Conservation (phyloP, 208 protist species). For the Leishmania gerbilli region DNA sequence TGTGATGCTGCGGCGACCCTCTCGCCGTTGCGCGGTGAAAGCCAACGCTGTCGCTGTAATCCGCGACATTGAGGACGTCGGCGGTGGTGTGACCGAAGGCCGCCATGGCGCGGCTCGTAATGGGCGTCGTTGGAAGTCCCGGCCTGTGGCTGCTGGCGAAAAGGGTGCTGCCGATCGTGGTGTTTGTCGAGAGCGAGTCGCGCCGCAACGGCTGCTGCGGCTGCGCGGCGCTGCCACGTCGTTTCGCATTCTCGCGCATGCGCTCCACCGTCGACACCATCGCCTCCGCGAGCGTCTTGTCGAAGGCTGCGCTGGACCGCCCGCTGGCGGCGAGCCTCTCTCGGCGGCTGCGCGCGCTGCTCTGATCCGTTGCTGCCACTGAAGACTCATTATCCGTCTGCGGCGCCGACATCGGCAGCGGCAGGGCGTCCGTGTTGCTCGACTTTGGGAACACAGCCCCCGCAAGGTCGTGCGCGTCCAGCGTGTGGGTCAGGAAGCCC, state of each 20-base stretch:
- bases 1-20: not conserved
- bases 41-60: not conserved
- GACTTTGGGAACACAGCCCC: not conserved
- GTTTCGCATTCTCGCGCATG: conserved; percentile 23
- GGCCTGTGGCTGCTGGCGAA: not conserved
- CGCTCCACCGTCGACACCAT: conserved; percentile 44
- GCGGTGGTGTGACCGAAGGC: not conserved
- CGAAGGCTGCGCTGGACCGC: conserved; percentile 16
- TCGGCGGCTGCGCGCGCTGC: not conserved
- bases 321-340: not conserved
- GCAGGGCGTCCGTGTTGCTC: not conserved
- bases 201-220: not conserved
- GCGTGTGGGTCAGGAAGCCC: conserved; percentile 24
- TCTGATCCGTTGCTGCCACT: too few species aligned
- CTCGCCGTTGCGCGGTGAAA: not conserved
- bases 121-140: not conserved
- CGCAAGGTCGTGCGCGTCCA: conserved; percentile 10
- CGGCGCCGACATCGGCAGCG: not conserved
- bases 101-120: not conserved
- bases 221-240: conserved; percentile 4
- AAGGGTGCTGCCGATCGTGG: not conserved
- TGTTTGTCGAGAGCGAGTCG: not conserved
- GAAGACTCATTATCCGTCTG: not conserved
- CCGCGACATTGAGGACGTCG: not conserved
- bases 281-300: conserved; percentile 38